A percentile compares a stretch with the other conserved stretches of the same genome.
Conservation (phyloP, 2,329 filamentous ascomycete species). For the Ustulina deusta region DNA sequence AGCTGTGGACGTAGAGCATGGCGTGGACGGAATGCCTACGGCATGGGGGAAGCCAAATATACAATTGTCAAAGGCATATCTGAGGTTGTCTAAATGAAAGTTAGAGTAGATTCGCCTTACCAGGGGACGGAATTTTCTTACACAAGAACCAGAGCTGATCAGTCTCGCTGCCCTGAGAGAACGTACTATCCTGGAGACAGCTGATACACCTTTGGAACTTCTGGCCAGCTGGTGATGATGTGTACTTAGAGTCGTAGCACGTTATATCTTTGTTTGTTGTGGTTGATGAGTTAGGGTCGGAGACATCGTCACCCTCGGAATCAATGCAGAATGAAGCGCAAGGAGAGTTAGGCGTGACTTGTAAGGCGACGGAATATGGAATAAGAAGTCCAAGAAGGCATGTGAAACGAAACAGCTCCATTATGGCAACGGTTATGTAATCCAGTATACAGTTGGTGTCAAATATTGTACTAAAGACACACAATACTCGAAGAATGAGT, state of each 20-base stretch:
- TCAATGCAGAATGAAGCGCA: constrained; percentile 65
- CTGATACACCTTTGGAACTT: constrained; percentile 64
- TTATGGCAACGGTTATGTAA: constrained; percentile 42
- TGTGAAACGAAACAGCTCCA: constrained; percentile 45
- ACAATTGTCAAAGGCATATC: constrained; percentile 65
- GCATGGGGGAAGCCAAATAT: constrained; percentile 65
- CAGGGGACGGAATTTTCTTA: constrained; percentile 51
- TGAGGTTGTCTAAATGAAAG: constrained; percentile 61
- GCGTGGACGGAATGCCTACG: constrained; percentile 58
- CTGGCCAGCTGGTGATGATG: constrained; percentile 53
- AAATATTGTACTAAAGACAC: constrained; percentile 10
- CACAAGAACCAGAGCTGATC: constrained; percentile 69
- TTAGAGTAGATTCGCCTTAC: constrained; percentile 29
- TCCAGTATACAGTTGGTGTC: neutral
- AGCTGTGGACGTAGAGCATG: constrained; percentile 64
- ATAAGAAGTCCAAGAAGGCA: constrained; percentile 44
- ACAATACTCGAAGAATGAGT: constrained; percentile 25
- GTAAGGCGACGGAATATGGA: constrained; percentile 51
- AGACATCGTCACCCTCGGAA: constrained; percentile 53
- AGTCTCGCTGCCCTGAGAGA: constrained; percentile 60
- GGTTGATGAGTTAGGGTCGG: constrained; percentile 60
- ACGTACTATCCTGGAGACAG: constrained; percentile 66
- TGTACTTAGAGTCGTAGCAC: constrained; percentile 61
- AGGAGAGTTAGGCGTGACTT: constrained; percentile 66
- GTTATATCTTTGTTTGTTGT: constrained; percentile 60